A percentile compares a stretch with the other conserved stretches of the same genome.
phyloP scores from a whole-genome alignment of 2,329 filamentous ascomycete genomes.

The Rhinocladiella mackenziei region DNA sequence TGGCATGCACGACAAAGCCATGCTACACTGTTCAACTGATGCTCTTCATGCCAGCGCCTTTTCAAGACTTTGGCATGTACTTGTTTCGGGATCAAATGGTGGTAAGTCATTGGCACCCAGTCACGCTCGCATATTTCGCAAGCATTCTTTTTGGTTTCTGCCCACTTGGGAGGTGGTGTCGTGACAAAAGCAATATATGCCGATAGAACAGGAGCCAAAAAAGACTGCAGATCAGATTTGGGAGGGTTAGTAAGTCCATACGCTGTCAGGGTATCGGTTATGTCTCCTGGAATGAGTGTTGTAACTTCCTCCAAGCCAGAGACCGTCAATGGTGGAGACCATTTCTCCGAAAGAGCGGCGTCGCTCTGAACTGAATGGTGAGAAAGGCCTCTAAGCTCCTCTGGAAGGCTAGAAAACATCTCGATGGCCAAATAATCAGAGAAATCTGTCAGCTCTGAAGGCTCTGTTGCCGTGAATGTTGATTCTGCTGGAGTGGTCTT shows the following conservation, averaged over 20 bases:
- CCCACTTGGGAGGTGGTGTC: conserved; percentile 61
- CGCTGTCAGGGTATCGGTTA: conserved; percentile 63
- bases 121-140: conserved; percentile 75
- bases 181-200: conserved; percentile 58
- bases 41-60: conserved; percentile 72
- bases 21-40: conserved; percentile 73
- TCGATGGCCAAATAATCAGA: conserved; percentile 71
- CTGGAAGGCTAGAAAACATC: conserved; percentile 63
- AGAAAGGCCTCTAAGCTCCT: conserved; percentile 57
- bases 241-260: conserved; percentile 58
- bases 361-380: conserved; percentile 55
- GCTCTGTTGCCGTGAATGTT: conserved; percentile 38
- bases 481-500: conserved; percentile 27
- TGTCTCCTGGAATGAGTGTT: conserved; percentile 53
- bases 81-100: conserved; percentile 76
- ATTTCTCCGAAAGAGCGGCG: conserved; percentile 50
- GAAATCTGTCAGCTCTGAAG: conserved; percentile 73
- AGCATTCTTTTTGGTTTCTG: conserved; percentile 51
- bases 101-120: conserved; percentile 75
- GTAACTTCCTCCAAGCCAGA: conserved; percentile 51
- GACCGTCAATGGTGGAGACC: conserved; percentile 55
- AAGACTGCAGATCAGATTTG: conserved; percentile 45
- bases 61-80: conserved; percentile 73
- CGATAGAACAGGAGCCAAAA: conserved; percentile 61
- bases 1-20: conserved; percentile 86